A percentile compares a stretch with the other conserved stretches of the same genome.
These are phyloP conservation scores for Fistulifera pelliculosa DNA, from an alignment of 108 stramenopile genomes.

Conservation along the genomic window DNA sequence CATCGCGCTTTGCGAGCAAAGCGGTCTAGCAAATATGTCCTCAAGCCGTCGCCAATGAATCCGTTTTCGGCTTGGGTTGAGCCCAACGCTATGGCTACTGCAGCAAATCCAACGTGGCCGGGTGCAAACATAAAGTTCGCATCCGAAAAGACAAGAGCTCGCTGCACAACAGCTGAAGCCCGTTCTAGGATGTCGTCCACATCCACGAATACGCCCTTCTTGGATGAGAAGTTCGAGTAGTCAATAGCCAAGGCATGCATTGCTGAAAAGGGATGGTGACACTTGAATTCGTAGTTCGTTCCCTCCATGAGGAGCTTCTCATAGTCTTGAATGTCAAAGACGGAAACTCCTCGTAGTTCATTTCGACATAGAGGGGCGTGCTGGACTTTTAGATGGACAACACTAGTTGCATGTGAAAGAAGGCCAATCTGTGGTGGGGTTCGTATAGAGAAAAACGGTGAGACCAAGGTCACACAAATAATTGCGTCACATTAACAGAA, in stretches of 20 bases:
- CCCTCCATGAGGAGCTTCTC: conserved; percentile 35
- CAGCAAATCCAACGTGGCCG: conserved; percentile 42
- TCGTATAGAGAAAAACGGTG: conserved; percentile 2
- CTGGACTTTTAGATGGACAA: conserved; percentile 25
- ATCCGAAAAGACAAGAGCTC: conserved; percentile 35
- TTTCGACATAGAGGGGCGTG: conserved; percentile 16
- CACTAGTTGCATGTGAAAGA: conserved; percentile 31
- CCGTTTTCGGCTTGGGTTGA: background rate
- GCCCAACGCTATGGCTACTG: conserved; percentile 18
- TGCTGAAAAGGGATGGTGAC: conserved; percentile 26
- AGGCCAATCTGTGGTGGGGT: conserved; percentile 21
- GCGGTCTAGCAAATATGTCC: too few relatives aligned
- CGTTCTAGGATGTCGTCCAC: conserved; percentile 19
- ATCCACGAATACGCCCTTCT: background rate
- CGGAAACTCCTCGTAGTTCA: conserved; percentile 25
- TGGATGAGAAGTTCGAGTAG: background rate
- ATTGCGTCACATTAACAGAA: conserved; percentile 10
- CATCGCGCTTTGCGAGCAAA: too few relatives aligned
- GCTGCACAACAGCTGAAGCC: conserved; percentile 26
- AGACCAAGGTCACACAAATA: background rate
- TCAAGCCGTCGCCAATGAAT: too few relatives aligned
- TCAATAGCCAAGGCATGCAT: background rate
- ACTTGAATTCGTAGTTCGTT: conserved; percentile 36
- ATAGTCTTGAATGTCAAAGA: conserved; percentile 33
- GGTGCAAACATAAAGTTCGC: conserved; percentile 35